Percentiles rank a stretch among this genome's conserved stretches.
These are phyloP conservation scores for Clathrus columnatus DNA, from an alignment of 768 basidiomycete genomes.

Conservation along the genomic window DNA sequence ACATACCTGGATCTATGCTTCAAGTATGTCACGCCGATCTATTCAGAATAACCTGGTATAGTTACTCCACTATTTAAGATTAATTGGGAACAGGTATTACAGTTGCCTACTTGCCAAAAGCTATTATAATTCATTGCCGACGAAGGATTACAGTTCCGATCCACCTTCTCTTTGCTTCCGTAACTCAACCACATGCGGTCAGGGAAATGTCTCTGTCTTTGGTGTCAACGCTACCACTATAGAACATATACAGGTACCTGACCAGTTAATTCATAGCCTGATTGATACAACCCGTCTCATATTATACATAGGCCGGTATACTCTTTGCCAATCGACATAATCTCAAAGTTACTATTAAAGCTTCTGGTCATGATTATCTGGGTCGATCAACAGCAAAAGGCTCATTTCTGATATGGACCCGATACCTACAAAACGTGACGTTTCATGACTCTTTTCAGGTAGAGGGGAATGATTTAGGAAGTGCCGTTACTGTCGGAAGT, in stretches of 20 bases:
- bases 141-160: constrained; percentile 10
- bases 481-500: constrained; percentile 22
- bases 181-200: constrained; percentile 20
- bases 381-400: constrained; percentile 35
- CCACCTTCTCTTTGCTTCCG: constrained; percentile 12
- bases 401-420: constrained; percentile 34
- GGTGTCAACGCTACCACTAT: constrained; percentile 23
- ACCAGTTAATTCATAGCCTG: background rate
- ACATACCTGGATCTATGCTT: constrained; percentile 10
- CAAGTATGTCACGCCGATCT: constrained; percentile 11
- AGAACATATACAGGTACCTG: constrained; percentile 23
- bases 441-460: constrained; percentile 20
- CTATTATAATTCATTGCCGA: background rate
- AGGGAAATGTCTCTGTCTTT: constrained; percentile 25
- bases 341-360: constrained; percentile 26
- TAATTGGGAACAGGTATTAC: constrained; percentile 13
- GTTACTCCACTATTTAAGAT: background rate
- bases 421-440: constrained; percentile 27
- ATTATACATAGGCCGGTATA: constrained; percentile 20
- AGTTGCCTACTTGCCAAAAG: background rate
- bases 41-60: too few species aligned
- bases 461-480: constrained; percentile 16
- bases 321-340: constrained; percentile 22
- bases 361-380: constrained; percentile 33
- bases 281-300: background rate